phyloP scores from a whole-genome alignment of 2,329 filamentous ascomycete species.

The Aspergillus latus region DNA sequence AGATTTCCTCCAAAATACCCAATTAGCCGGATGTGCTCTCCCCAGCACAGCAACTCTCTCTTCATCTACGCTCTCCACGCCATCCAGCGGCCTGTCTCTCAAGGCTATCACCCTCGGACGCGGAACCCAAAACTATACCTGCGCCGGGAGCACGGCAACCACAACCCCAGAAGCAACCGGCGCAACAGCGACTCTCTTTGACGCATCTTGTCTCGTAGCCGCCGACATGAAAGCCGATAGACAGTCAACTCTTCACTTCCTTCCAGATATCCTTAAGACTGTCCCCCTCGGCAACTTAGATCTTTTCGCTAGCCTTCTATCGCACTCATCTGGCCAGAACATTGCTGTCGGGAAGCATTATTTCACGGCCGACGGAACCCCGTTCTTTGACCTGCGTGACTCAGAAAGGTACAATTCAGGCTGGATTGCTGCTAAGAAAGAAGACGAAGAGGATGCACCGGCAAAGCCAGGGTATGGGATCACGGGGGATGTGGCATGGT shows the following conservation, averaged over 20 bases:
- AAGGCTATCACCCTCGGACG: constrained; percentile 48
- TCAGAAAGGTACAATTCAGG: constrained; percentile 11
- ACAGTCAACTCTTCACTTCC: constrained; percentile 29
- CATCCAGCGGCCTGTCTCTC: constrained; percentile 34
- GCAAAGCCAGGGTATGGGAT: constrained; percentile 7
- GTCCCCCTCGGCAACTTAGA: constrained; percentile 31
- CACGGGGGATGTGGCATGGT: constrained; percentile 33
- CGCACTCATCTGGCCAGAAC: constrained; percentile 15
- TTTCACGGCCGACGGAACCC: constrained; percentile 29
- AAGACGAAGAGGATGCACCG: constrained; percentile 30
- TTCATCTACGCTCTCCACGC: constrained; percentile 28
- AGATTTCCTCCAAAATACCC: background rate
- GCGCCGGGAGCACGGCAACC: constrained; percentile 28
- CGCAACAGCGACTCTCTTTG: constrained; percentile 48
- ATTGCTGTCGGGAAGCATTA: constrained; percentile 41
- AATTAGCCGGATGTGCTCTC: constrained; percentile 25
- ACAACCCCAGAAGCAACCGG: constrained; percentile 40
- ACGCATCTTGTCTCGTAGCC: constrained; percentile 42
- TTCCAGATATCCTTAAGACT: constrained; percentile 24
- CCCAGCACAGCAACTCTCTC: constrained; percentile 19
- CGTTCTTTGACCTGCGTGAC: constrained; percentile 34
- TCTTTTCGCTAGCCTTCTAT: constrained; percentile 23
- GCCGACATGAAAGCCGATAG: background rate
- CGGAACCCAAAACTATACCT: constrained; percentile 55
- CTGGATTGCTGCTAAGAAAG: constrained; percentile 31